Evolutionary conservation across 2,329 filamentous ascomycete genomes (phyloP).

Genomic region (Elsinoe ampelina): DNA sequence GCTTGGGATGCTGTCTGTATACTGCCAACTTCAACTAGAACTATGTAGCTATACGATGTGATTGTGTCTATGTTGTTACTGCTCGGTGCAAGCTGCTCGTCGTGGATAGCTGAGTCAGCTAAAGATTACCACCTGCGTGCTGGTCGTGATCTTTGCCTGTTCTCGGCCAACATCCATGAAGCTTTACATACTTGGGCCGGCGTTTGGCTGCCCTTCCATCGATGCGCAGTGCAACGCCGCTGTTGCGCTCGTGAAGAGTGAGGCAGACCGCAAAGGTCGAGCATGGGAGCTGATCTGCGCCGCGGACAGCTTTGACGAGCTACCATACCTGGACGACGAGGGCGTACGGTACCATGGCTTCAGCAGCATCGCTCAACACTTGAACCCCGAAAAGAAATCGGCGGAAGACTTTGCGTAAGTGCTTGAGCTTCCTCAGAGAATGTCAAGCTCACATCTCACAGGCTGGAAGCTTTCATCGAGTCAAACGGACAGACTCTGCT

Average conservation of each 20-base stretch:
- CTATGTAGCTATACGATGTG: too few relatives aligned
- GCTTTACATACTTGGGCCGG: slow-evolving; percentile 84
- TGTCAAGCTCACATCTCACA: neutral
- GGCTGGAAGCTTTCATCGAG: slow-evolving; percentile 49
- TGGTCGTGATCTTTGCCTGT: too few relatives aligned
- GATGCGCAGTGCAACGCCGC: slow-evolving; percentile 83
- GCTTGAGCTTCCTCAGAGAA: neutral
- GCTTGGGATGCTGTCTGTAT: neutral
- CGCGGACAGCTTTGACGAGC: slow-evolving; percentile 20
- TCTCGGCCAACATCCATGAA: slow-evolving; percentile 14
- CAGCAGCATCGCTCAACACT: slow-evolving; percentile 49
- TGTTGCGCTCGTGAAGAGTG: slow-evolving; percentile 60
- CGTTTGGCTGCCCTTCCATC: slow-evolving; percentile 80
- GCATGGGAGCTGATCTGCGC: slow-evolving; percentile 64
- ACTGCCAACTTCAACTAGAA: too few relatives aligned
- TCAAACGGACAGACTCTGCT: slow-evolving; percentile 67
- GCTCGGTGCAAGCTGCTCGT: too few relatives aligned
- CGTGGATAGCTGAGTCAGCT: too few relatives aligned
- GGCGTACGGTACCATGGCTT: slow-evolving; percentile 52
- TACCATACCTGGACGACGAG: slow-evolving; percentile 42
- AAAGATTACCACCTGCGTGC: too few relatives aligned
- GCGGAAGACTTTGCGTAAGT: slow-evolving; percentile 16
- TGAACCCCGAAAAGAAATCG: slow-evolving; percentile 31
- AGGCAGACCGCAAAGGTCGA: slow-evolving; percentile 4
- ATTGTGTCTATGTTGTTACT: too few relatives aligned